phyloP scores from a whole-genome alignment of 805 yeast genomes.

The Nakazawaea peltata region DNA sequence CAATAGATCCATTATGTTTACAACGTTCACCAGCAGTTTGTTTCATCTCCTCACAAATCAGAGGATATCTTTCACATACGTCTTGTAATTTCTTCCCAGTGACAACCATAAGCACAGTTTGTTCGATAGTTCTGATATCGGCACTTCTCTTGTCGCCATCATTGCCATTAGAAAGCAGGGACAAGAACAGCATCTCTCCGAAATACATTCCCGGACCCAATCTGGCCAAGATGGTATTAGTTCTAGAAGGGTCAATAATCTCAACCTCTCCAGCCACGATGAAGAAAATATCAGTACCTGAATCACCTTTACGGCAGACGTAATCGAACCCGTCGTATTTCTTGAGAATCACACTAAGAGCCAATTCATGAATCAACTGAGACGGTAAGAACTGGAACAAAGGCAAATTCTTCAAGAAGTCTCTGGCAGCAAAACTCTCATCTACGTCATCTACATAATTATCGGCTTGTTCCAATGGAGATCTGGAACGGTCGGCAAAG shows the following conservation, averaged over 20 bases:
- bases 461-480: not conserved
- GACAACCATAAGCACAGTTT: constrained; percentile 53
- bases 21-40: constrained; percentile 50
- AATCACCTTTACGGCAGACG: constrained; percentile 51
- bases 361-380: constrained; percentile 54
- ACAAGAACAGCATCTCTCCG: constrained; percentile 70
- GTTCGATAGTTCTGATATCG: constrained; percentile 51
- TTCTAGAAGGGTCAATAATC: constrained; percentile 36
- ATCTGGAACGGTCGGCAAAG: not conserved
- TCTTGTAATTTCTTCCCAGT: constrained; percentile 44
- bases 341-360: constrained; percentile 52
- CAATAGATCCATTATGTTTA: constrained; percentile 19
- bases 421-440: constrained; percentile 40
- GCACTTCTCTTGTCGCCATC: constrained; percentile 39
- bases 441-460: constrained; percentile 31
- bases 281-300: constrained; percentile 59
- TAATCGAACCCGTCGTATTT: constrained; percentile 48
- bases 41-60: constrained; percentile 49
- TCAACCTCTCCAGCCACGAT: constrained; percentile 66
- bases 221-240: constrained; percentile 44
- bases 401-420: constrained; percentile 48
- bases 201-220: constrained; percentile 58
- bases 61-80: constrained; percentile 52
- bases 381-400: constrained; percentile 51
- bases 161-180: constrained; percentile 28